Conservation (phyloP, 1,284 basidiomycete genomes). For the Apiotrichum montevideense region DNA sequence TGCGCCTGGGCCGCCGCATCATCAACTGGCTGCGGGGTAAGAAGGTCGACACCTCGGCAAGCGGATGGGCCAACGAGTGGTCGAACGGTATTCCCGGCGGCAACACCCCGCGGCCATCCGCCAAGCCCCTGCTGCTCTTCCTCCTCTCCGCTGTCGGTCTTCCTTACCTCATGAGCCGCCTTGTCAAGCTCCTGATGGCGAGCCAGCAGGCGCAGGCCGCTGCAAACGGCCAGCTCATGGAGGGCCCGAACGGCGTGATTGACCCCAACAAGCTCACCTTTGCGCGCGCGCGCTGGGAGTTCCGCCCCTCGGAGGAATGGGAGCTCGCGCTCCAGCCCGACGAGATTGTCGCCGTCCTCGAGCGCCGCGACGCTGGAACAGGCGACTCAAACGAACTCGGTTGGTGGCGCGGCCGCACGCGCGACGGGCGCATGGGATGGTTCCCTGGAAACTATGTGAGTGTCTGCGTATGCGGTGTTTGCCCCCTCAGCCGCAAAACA, state of each 20-base stretch:
- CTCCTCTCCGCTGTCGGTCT: slow-evolving; percentile 91
- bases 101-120: slow-evolving; percentile 58
- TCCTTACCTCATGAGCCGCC: slow-evolving; percentile 87
- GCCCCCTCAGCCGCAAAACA: not conserved
- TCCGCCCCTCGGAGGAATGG: slow-evolving; percentile 64
- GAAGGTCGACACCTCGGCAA: slow-evolving; percentile 47
- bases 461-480: not conserved
- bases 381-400: slow-evolving; percentile 68
- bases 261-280: slow-evolving; percentile 66
- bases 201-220: slow-evolving; percentile 47
- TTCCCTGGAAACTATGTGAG: slow-evolving; percentile 85
- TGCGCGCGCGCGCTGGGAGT: slow-evolving; percentile 77
- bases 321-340: slow-evolving; percentile 81
- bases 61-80: slow-evolving; percentile 48
- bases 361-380: slow-evolving; percentile 69
- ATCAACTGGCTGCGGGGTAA: slow-evolving; percentile 50
- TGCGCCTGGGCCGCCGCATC: slow-evolving; percentile 59
- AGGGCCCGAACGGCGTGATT: slow-evolving; percentile 36
- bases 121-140: slow-evolving; percentile 90
- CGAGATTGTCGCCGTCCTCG: slow-evolving; percentile 91
- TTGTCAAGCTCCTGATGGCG: slow-evolving; percentile 75
- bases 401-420: slow-evolving; percentile 94
- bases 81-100: slow-evolving; percentile 27
- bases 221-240: slow-evolving; percentile 20
- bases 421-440: slow-evolving; percentile 93